Conservation (phyloP, 331 rosid genomes). For the Pyrus hybrid region DNA sequence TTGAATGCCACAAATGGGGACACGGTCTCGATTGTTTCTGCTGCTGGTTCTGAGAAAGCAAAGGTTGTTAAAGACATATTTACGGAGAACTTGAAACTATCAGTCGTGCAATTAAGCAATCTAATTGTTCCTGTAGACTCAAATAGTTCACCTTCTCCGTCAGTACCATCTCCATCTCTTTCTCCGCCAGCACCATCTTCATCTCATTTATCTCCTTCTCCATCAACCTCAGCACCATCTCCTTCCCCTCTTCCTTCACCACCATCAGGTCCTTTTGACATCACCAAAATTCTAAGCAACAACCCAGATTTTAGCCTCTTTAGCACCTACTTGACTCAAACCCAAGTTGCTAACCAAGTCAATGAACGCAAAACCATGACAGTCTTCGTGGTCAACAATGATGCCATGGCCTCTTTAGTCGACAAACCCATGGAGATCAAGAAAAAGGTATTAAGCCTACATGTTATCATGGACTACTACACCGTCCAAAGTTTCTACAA, state of each 20-base stretch:
- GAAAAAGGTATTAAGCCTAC: background rate
- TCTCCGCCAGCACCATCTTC: background rate
- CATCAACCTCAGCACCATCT: background rate
- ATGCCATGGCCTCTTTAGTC: background rate
- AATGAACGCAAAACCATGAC: background rate
- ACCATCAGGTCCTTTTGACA: background rate
- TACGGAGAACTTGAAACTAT: background rate
- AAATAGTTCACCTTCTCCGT: background rate
- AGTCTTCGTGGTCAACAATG: background rate
- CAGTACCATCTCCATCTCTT: background rate
- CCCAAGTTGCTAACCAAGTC: background rate
- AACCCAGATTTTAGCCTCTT: background rate
- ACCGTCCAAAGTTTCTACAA: background rate
- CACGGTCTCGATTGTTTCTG: slow-evolving; percentile 9
- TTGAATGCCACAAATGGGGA: slow-evolving; percentile 4
- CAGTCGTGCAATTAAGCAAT: slow-evolving; percentile 10
- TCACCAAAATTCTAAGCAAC: background rate
- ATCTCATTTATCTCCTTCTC: background rate
- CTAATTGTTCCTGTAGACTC: background rate
- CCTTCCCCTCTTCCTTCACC: background rate
- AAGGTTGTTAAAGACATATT: background rate
- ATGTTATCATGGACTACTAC: background rate
- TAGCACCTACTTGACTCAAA: background rate
- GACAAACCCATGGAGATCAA: background rate
- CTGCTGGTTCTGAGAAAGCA: slow-evolving; percentile 3